Evolutionary conservation across 2,329 filamentous ascomycete species (phyloP).

Genomic region (Calonectria hongkongensis): DNA sequence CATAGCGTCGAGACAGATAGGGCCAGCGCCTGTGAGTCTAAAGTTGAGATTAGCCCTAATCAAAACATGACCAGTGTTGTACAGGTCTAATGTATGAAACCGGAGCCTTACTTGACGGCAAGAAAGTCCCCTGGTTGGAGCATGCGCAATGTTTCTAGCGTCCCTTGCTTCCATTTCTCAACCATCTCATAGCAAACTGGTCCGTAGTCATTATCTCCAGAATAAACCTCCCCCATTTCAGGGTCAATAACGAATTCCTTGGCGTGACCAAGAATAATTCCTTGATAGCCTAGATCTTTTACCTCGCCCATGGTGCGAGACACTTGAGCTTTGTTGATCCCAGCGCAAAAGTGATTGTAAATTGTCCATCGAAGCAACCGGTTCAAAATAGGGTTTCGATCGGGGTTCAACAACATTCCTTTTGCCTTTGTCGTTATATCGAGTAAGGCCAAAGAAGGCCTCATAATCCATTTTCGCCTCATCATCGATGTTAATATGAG

Average conservation of each 20-base stretch:
- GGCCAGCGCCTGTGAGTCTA: slow-evolving; percentile 64
- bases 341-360: slow-evolving; percentile 74
- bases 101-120: slow-evolving; percentile 68
- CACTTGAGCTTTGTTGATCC: slow-evolving; percentile 67
- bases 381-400: slow-evolving; percentile 60
- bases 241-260: slow-evolving; percentile 64
- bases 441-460: slow-evolving; percentile 41
- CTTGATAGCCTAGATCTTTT: slow-evolving; percentile 67
- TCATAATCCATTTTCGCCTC: slow-evolving; percentile 40
- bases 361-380: slow-evolving; percentile 64
- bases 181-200: slow-evolving; percentile 45
- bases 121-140: slow-evolving; percentile 71
- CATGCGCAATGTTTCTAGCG: slow-evolving; percentile 70
- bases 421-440: slow-evolving; percentile 50
- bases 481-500: slow-evolving; percentile 46
- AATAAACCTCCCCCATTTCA: slow-evolving; percentile 43
- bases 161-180: slow-evolving; percentile 69
- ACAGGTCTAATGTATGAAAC: too few relatives aligned
- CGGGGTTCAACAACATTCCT: slow-evolving; percentile 62
- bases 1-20: slow-evolving; percentile 58
- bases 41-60: background rate
- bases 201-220: background rate
- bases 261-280: slow-evolving; percentile 71
- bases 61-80: too few relatives aligned
- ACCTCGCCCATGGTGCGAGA: slow-evolving; percentile 64